Evolutionary conservation across 495 filamentous ascomycete species (phyloP).

Genomic region (Stereocaulon alpinum): DNA sequence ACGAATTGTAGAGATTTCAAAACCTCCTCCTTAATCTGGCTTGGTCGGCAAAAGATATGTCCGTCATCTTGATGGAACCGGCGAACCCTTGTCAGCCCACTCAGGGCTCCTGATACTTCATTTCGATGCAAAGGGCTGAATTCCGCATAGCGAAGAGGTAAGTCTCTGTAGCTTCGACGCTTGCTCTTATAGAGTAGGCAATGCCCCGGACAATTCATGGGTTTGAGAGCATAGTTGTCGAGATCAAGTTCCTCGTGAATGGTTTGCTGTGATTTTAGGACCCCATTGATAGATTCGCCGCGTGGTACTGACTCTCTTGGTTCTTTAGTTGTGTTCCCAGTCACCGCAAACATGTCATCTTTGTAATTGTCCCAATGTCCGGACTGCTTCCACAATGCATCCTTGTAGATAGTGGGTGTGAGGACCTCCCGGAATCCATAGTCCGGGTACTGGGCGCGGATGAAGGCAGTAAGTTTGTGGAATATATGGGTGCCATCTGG

Average conservation of each 20-base stretch:
- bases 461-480: slow-evolving; percentile 75
- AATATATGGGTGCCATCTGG: slow-evolving; percentile 79
- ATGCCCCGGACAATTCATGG: slow-evolving; percentile 96
- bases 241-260: slow-evolving; percentile 45
- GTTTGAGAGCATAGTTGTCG: slow-evolving; percentile 82
- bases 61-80: slow-evolving; percentile 96
- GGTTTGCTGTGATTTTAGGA: slow-evolving; percentile 21
- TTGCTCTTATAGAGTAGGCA: slow-evolving; percentile 75
- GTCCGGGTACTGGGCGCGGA: slow-evolving; percentile 74
- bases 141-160: slow-evolving; percentile 86
- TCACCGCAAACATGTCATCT: slow-evolving; percentile 90
- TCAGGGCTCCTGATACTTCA: slow-evolving; percentile 76
- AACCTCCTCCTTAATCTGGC: slow-evolving; percentile 76
- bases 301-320: slow-evolving; percentile 21
- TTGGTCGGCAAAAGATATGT: slow-evolving; percentile 84
- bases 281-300: slow-evolving; percentile 8
- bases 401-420: slow-evolving; percentile 90
- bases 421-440: slow-evolving; percentile 90
- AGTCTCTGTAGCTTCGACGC: slow-evolving; percentile 63
- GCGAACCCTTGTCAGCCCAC: slow-evolving; percentile 76
- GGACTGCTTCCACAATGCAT: slow-evolving; percentile 75
- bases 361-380: slow-evolving; percentile 92
- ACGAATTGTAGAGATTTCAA: slow-evolving; percentile 70
- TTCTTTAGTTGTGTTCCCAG: slow-evolving; percentile 46
- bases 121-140: slow-evolving; percentile 89